These are phyloP conservation scores for Fusarium vanettenii DNA, from an alignment of 2,329 filamentous ascomycete genomes.

Conservation along the genomic window DNA sequence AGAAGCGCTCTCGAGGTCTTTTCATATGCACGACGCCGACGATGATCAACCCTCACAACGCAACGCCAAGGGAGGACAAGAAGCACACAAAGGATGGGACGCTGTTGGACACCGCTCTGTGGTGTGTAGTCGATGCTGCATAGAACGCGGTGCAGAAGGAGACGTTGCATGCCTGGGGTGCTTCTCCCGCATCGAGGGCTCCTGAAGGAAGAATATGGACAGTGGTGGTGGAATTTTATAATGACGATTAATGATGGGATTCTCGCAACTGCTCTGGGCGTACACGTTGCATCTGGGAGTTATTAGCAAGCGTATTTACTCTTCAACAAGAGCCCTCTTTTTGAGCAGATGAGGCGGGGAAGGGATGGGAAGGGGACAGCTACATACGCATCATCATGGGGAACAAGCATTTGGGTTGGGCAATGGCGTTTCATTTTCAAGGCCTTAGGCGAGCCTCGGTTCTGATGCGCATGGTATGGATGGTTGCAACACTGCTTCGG, in stretches of 20 bases:
- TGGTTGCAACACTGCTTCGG: constrained; percentile 2
- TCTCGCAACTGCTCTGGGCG: constrained; percentile 11
- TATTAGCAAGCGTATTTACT: constrained; percentile 5
- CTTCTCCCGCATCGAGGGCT: constrained; percentile 57
- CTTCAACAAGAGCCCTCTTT: constrained; percentile 10
- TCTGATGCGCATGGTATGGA: constrained; percentile 5
- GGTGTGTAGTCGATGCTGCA: constrained; percentile 76
- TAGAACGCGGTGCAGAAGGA: constrained; percentile 72
- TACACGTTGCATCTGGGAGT: not conserved
- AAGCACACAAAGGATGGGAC: constrained; percentile 50
- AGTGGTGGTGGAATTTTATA: constrained; percentile 9
- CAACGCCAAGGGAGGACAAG: constrained; percentile 20
- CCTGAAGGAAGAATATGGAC: constrained; percentile 23
- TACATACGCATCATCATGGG: constrained; percentile 9
- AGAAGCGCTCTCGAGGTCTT: constrained; percentile 56
- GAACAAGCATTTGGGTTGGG: constrained; percentile 24
- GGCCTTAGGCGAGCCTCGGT: constrained; percentile 7
- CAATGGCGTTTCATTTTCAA: constrained; percentile 34
- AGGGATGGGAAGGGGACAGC: not conserved
- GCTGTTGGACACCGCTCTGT: constrained; percentile 61
- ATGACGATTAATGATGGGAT: constrained; percentile 35
- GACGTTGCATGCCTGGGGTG: constrained; percentile 76
- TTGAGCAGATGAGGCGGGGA: not conserved
- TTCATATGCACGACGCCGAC: constrained; percentile 63
- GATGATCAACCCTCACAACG: constrained; percentile 43